phyloP scores from a whole-genome alignment of 768 basidiomycete genomes.

The Mycena olivaceomarginata region DNA sequence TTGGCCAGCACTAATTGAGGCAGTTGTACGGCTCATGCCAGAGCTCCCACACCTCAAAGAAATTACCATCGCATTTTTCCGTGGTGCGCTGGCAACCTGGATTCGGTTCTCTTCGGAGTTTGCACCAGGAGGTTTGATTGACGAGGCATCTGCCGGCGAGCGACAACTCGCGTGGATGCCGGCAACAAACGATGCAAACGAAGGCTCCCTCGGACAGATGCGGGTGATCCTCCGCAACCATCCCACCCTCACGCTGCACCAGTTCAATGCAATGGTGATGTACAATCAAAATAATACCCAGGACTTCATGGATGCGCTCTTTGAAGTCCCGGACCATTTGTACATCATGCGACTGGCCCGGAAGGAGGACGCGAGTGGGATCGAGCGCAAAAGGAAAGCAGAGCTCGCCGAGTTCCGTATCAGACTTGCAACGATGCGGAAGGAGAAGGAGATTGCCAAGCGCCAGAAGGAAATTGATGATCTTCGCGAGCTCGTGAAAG shows the following conservation, averaged over 20 bases:
- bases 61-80: no score
- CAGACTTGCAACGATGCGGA: background rate
- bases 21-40: no score
- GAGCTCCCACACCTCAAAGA: no score
- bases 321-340: background rate
- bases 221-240: background rate
- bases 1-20: no score
- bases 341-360: constrained; percentile 19
- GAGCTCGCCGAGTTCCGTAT: constrained; percentile 20
- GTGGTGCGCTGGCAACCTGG: no score
- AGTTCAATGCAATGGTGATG: constrained; percentile 22
- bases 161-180: background rate
- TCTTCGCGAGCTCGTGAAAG: background rate
- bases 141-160: background rate
- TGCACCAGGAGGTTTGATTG: background rate
- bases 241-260: constrained; percentile 11
- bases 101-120: background rate
- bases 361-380: constrained; percentile 5
- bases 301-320: constrained; percentile 22
- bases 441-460: constrained; percentile 6
- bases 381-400: background rate
- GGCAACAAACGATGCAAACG: background rate
- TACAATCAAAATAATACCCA: constrained; percentile 16
- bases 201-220: background rate
- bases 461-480: constrained; percentile 24